Base-by-base conservation (phyloP, 2,329 filamentous ascomycete species). In the Aspergillus transmontanensis region DNA sequence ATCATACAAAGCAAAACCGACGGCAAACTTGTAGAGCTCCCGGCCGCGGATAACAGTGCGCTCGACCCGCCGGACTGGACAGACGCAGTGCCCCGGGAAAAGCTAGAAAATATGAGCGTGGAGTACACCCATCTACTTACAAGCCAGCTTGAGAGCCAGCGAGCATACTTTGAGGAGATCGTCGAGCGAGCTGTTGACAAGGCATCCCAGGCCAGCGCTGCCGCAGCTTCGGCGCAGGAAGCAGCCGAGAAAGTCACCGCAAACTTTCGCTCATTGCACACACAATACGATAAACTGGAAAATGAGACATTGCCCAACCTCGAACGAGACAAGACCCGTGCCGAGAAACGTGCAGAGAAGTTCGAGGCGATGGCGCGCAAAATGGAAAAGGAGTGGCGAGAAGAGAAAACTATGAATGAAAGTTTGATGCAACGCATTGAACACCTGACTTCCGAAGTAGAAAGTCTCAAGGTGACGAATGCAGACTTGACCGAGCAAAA, bases 41-140 rank as follows among this genome's bases (percentile, higher is more conserved):
- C 93, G 0, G 85, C 86, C 2, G 81, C 84, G 64, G 82, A 80
- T 72, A 67, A 80, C 64, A 78, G 77, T 57, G 79, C 76, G 0
- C 75, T 80, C 46, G 73, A 80, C 26, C 78, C 78, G 21, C 78
- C 79, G 6, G 78, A 79, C 60, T 79, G 77, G 76, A 73, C 74
- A 5, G 81, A 83, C 64, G 79, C 79, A 9, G 79, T 83, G 1
- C 81, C 82, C 1, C 77, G 79, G 36, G 87, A 89, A 73, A 90
- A 90, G 73, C 81, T 90, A 51, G 88, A 90, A 66, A 92, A 87
- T 72, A 96, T 98, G 75, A 92, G 92, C 34, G 86, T 95, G 68
- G 95, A 99, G 79, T 99, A 98, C 76, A 95, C 94, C 0, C 94
- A 97, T 73, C 87, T 99, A 2, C 86, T 99, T 12, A 96, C 92